These are phyloP conservation scores for Ploettnerulaceae sp. DNA, from an alignment of 2,329 filamentous ascomycete genomes.

Conservation along the genomic window DNA sequence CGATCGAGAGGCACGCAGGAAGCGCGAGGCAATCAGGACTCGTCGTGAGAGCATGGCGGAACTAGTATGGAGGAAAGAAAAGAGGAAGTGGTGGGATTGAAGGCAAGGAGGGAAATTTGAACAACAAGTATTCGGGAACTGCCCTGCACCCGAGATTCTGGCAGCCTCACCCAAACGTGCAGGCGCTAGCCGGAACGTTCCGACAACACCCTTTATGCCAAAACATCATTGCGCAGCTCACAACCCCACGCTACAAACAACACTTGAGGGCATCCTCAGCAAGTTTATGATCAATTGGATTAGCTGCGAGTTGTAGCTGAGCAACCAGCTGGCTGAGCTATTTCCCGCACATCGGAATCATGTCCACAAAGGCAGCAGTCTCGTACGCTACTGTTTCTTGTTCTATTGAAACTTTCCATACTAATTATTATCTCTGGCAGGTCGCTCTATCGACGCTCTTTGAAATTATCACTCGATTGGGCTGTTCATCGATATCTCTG, in stretches of 20 bases:
- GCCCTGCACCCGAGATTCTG: conserved; percentile 13
- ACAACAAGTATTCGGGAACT: conserved; percentile 10
- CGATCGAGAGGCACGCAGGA: conserved; percentile 29
- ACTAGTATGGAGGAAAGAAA: conserved; percentile 6
- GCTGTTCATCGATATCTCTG: conserved; percentile 87
- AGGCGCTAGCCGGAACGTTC: conserved; percentile 13
- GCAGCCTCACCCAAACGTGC: conserved; percentile 14
- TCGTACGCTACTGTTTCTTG: conserved; percentile 25
- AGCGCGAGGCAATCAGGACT: conserved; percentile 32
- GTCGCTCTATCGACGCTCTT: conserved; percentile 81
- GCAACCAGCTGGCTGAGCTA: conserved; percentile 5
- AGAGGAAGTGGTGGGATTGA: conserved; percentile 21
- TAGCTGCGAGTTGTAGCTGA: conserved; percentile 5
- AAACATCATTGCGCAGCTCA: conserved; percentile 1
- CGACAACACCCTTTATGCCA: conserved; percentile 11
- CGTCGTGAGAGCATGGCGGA: conserved; percentile 33
- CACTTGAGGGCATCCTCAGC: not conserved
- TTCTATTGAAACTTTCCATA: not conserved
- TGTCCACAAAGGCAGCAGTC: conserved; percentile 36
- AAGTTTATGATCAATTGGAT: conserved; percentile 6
- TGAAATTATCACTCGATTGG: conserved; percentile 96
- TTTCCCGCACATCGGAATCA: conserved; percentile 16
- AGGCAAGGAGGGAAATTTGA: conserved; percentile 14
- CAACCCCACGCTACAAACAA: not conserved
- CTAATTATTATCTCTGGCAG: conserved; percentile 35